Base-by-base conservation (phyloP, 306 rosid species). In the Oxytropis ochrocephala region DNA sequence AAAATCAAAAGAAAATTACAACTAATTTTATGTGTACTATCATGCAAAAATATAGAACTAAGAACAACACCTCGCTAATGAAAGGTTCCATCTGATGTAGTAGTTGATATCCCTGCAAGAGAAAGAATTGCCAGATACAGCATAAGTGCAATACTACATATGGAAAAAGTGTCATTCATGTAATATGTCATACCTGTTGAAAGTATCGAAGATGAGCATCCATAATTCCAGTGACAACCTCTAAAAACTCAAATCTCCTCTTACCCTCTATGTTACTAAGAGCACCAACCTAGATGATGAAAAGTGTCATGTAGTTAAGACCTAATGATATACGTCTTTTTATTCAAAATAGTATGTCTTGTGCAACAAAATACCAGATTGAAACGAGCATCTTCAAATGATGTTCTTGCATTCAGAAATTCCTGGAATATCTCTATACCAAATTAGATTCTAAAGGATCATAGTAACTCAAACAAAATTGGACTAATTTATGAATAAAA, bases 161-260 rank as follows among this genome's bases (percentile, higher is more conserved):
- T 8, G 62, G 61, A 53, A 61, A 69, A 42, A 51, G 13, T 17
- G 69, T 35, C 73, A 18, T 8, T 72, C 67, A 69, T 18, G 63
- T 67, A 51, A 62, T 29, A 35, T 42, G 72, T 32, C 54, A 44
- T 60, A 88, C 96, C 95, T 87, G 95, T 81, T 87, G 89, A 84
- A 87, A 90, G 82, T 85, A 87, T 75, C 86, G 87, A 72, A 85
- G 91, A 84, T 87, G 96, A 64, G 95, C 89, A 70, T 90, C 91
- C 96, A 90, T 85, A 70, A 86, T 70, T 67, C 90, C 91, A 51
- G 88, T 73, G 42, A 90, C 79, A 62, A 91, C 80, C 83, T 87
- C 95, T 63, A 84, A 73, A 84, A 90, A 87, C 69, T 90, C 91
- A 77, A 77, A 87, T 70, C 81, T 84, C 84, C 81, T 90, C 75